Conservation (phyloP, 2,329 filamentous ascomycete genomes). For the Cadophora luteo-olivacea region DNA sequence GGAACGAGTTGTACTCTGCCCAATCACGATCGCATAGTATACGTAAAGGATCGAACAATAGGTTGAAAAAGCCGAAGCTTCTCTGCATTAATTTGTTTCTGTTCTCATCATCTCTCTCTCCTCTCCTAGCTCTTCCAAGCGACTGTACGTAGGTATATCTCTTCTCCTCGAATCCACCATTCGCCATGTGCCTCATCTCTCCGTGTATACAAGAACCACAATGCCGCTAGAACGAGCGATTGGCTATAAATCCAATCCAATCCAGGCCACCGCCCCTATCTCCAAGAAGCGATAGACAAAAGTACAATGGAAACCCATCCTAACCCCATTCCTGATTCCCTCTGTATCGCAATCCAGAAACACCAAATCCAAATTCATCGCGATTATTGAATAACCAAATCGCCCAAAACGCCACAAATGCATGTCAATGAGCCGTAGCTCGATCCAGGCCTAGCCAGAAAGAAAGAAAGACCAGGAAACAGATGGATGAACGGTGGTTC, state of each 20-base stretch:
- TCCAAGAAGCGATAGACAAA: constrained; percentile 2
- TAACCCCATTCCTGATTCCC: neutral
- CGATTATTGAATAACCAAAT: constrained; percentile 15
- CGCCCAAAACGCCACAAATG: constrained; percentile 27
- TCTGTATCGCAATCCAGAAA: constrained; percentile 1
- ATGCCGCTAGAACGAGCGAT: constrained; percentile 27
- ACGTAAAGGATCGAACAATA: no score
- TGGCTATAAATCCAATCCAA: constrained; percentile 2
- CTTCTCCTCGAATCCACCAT: neutral
- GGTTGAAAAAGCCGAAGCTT: neutral
- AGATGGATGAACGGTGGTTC: neutral
- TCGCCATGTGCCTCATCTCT: neutral
- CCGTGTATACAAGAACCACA: constrained; percentile 23
- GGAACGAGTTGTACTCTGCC: no score
- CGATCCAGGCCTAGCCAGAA: neutral
- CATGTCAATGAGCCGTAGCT: constrained; percentile 21
- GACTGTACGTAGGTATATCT: neutral
- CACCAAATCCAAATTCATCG: constrained; percentile 21
- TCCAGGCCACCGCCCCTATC: neutral
- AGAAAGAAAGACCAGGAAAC: neutral
- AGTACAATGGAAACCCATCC: neutral
- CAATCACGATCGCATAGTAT: no score
- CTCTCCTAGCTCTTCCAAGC: neutral
- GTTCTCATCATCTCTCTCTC: neutral
- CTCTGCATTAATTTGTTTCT: neutral